These are phyloP conservation scores for Centaurea solstitialis DNA, from an alignment of 129 eudicot species.

Conservation along the genomic window DNA sequence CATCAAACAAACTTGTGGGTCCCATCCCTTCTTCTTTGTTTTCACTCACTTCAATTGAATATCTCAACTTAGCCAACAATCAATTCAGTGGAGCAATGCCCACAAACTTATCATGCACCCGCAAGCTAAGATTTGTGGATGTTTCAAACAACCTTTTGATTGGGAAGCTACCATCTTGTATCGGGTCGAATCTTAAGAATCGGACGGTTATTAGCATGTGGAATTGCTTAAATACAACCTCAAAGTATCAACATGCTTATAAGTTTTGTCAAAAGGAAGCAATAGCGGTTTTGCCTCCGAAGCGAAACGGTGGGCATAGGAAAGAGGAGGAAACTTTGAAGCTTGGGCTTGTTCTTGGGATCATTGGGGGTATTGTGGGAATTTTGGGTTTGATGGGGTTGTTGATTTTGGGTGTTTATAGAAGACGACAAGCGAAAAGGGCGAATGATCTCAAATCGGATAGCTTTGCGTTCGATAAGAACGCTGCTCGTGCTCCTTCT, in stretches of 20 bases:
- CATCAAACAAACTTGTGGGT: constrained; percentile 73
- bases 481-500: constrained; percentile 47
- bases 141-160: constrained; percentile 79
- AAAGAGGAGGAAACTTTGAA: constrained; percentile 48
- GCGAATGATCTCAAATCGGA: constrained; percentile 41
- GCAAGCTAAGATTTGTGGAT: constrained; percentile 59
- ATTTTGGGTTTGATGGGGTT: constrained; percentile 49
- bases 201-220: constrained; percentile 57
- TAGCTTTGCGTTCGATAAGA: constrained; percentile 58
- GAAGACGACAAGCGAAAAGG: constrained; percentile 37
- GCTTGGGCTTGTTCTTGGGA: constrained; percentile 77
- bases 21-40: constrained; percentile 69
- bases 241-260: constrained; percentile 61
- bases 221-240: constrained; percentile 68
- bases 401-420: constrained; percentile 49
- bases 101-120: constrained; percentile 43
- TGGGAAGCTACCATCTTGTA: constrained; percentile 85
- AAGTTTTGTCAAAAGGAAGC: constrained; percentile 73
- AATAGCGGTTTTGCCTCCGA: constrained; percentile 73
- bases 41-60: constrained; percentile 60
- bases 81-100: constrained; percentile 78
- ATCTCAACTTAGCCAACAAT: constrained; percentile 62
- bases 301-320: constrained; percentile 20
- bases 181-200: constrained; percentile 44
- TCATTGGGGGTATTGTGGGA: constrained; percentile 71